Conservation (phyloP, 164 flowering plant species). For the Buxus sempervirens region DNA sequence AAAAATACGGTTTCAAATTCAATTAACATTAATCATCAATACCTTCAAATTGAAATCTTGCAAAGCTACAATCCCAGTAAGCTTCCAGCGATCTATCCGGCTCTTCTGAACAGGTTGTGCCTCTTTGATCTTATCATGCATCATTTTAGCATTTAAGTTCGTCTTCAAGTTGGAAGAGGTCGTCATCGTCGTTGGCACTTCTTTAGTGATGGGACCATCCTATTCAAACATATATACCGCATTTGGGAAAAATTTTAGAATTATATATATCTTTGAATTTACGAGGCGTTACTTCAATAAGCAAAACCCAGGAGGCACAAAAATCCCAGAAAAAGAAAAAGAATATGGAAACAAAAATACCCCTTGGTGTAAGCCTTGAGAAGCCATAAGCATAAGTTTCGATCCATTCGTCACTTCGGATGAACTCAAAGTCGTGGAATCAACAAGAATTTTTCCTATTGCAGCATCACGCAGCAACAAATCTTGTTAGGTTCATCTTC, state of each 20-base stretch:
- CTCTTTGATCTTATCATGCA: conserved; percentile 15
- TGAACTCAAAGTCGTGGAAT: conserved; percentile 44
- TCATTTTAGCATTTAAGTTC: conserved; percentile 6
- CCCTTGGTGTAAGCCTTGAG: conserved; percentile 96
- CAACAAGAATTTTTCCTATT: conserved; percentile 66
- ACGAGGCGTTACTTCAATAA: neutral
- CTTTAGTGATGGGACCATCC: conserved; percentile 73
- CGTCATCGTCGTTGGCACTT: conserved; percentile 21
- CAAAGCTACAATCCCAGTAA: conserved; percentile 67
- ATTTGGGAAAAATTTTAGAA: no score
- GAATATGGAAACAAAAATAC: conserved; percentile 27
- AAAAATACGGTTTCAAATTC: neutral
- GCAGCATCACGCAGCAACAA: neutral
- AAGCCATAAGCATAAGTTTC: conserved; percentile 81
- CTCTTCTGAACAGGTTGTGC: conserved; percentile 31
- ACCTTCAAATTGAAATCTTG: conserved; percentile 64
- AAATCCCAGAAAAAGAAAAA: neutral
- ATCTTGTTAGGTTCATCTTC: neutral
- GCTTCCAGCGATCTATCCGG: conserved; percentile 62
- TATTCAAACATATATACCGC: conserved; percentile 17
- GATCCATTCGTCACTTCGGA: conserved; percentile 52
- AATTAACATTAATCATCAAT: neutral
- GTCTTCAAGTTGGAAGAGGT: conserved; percentile 26
- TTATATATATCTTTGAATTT: no score
- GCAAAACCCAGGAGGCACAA: neutral